Conservation (phyloP, 2,329 filamentous ascomycete species). For the Sporothrix variecibatus region DNA sequence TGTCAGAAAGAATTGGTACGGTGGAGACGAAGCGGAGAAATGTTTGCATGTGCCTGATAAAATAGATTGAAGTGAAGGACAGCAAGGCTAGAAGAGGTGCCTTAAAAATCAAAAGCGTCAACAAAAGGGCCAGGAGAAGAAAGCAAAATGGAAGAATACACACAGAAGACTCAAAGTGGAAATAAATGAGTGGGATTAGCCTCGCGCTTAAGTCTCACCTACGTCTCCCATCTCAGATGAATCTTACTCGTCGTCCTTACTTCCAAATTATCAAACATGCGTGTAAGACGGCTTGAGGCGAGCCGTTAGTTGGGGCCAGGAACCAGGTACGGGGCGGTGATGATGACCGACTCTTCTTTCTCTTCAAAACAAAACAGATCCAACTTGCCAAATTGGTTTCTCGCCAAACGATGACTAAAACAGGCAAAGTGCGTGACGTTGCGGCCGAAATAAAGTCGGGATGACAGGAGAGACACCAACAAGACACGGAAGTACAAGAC, state of each 20-base stretch:
- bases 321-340: neutral
- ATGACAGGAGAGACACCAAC: neutral
- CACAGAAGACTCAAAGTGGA: neutral
- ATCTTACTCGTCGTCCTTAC: neutral
- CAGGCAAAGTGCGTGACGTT: neutral
- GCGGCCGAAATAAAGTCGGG: conserved; percentile 12
- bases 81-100: neutral
- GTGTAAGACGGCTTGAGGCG: neutral
- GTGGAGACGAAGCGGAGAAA: neutral
- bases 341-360: neutral
- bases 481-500: neutral
- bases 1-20: neutral
- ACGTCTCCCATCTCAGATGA: neutral
- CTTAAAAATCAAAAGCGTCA: neutral
- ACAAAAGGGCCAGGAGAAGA: neutral
- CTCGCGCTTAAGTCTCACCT: neutral
- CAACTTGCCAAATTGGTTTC: neutral
- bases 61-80: neutral
- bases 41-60: neutral
- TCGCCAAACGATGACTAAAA: neutral
- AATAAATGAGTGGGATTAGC: neutral
- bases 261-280: neutral
- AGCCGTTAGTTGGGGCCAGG: neutral
- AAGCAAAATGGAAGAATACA: neutral
- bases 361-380: neutral